phyloP scores from a whole-genome alignment of 2,329 filamentous ascomycete genomes.

The Xylaria hypoxylon region DNA sequence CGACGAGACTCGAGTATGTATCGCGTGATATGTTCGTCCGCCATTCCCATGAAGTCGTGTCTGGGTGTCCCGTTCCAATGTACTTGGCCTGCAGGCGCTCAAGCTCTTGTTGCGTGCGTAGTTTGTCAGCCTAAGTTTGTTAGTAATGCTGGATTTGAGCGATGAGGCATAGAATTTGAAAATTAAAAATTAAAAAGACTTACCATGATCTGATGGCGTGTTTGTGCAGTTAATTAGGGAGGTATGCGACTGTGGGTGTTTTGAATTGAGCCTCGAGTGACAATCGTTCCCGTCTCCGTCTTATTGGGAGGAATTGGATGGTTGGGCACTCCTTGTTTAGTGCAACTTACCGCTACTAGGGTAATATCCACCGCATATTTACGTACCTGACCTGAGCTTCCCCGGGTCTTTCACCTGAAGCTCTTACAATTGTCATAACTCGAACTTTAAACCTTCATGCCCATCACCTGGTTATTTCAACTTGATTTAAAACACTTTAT shows the following conservation, averaged over 20 bases:
- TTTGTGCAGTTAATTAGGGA: not conserved
- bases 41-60: slow-evolving; percentile 98
- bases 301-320: not conserved
- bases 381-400: not conserved
- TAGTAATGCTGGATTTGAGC: not conserved
- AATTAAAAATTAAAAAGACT: not conserved
- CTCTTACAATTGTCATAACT: not conserved
- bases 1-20: slow-evolving; percentile 87
- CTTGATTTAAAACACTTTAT: not conserved
- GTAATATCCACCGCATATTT: not conserved
- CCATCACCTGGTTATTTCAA: not conserved
- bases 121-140: slow-evolving; percentile 79
- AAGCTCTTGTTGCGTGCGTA: slow-evolving; percentile 96
- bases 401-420: not conserved
- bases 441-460: not conserved
- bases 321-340: slow-evolving; percentile 3
- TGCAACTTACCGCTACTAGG: slow-evolving; percentile 19
- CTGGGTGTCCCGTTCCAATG: slow-evolving; percentile 93
- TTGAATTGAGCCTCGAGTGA: not conserved
- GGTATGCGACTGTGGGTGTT: slow-evolving; percentile 4
- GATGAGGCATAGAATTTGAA: too few relatives aligned
- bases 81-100: slow-evolving; percentile 96
- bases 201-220: slow-evolving; percentile 32
- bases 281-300: not conserved
- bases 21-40: slow-evolving; percentile 95